phyloP scores from a whole-genome alignment of 2,329 filamentous ascomycete genomes.

The Simplicillium sp. region DNA sequence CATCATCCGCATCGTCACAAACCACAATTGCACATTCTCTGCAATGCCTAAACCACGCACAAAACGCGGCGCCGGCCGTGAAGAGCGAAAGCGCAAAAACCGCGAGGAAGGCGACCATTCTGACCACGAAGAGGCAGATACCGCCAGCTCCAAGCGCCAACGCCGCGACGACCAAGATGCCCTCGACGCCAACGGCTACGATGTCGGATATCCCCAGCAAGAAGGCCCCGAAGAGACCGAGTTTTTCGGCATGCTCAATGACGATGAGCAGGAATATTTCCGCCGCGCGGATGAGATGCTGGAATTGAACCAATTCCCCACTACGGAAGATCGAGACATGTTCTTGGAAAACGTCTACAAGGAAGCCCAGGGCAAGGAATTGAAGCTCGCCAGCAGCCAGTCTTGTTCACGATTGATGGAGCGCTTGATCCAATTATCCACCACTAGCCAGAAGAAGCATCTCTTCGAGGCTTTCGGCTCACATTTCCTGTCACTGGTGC shows the following conservation, averaged over 20 bases:
- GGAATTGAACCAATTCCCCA: constrained; percentile 78
- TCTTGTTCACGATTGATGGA: constrained; percentile 92
- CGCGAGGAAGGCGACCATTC: constrained; percentile 15
- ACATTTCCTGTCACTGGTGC: constrained; percentile 82
- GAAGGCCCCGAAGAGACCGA: constrained; percentile 44
- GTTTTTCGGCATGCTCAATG: constrained; percentile 88
- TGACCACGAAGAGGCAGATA: constrained; percentile 12
- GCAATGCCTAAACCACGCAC: constrained; percentile 35
- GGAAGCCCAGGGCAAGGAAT: constrained; percentile 83
- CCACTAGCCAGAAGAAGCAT: constrained; percentile 69
- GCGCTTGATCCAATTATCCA: constrained; percentile 75
- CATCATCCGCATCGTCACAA: no score
- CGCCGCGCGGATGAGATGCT: constrained; percentile 81
- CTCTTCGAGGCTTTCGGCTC: constrained; percentile 78
- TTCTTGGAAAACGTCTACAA: constrained; percentile 76
- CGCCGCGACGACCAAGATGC: constrained; percentile 13
- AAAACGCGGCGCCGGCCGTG: constrained; percentile 27
- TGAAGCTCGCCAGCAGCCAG: constrained; percentile 94
- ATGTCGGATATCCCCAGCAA: constrained; percentile 8
- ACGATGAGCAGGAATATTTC: constrained; percentile 95
- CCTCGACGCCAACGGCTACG: constrained; percentile 2
- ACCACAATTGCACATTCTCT: constrained; percentile 4
- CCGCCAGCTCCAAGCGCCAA: constrained; percentile 1
- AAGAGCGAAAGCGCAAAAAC: constrained; percentile 31
- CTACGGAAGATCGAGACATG: constrained; percentile 58